Percentiles rank a stretch among this genome's conserved stretches.
Conservation (phyloP, 108 stramenopile genomes). For the Nitzschia putrida region DNA sequence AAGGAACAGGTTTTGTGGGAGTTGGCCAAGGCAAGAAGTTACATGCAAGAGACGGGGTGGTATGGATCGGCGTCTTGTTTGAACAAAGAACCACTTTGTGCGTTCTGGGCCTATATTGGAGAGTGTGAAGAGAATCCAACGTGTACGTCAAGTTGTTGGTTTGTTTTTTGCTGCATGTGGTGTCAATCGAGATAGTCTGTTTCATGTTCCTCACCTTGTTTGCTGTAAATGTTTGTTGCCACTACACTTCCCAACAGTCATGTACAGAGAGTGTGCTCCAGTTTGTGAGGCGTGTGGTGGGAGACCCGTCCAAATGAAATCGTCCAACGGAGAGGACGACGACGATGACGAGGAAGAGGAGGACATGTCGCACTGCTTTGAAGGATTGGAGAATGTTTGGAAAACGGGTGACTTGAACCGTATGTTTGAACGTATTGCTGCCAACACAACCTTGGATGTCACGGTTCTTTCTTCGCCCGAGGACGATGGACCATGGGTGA, state of each 20-base stretch:
- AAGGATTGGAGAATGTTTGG: constrained; percentile 34
- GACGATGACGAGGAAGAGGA: background rate
- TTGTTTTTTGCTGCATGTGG: constrained; percentile 25
- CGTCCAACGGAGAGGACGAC: background rate
- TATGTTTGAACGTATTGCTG: constrained; percentile 57
- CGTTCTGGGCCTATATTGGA: constrained; percentile 60
- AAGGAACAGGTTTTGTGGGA: constrained; percentile 4
- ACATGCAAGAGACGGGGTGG: constrained; percentile 36
- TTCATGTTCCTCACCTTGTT: background rate
- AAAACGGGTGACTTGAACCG: constrained; percentile 59
- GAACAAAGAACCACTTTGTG: constrained; percentile 59
- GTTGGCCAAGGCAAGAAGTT: constrained; percentile 30
- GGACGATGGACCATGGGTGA: constrained; percentile 62
- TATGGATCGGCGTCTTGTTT: constrained; percentile 33
- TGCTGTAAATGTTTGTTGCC: background rate
- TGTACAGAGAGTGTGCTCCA: constrained; percentile 64
- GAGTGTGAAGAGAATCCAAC: constrained; percentile 66
- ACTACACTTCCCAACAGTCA: constrained; percentile 12
- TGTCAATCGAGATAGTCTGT: background rate
- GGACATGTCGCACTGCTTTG: constrained; percentile 5
- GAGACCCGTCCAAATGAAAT: background rate
- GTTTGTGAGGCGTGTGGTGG: constrained; percentile 60
- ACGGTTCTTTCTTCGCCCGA: constrained; percentile 55
- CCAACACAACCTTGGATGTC: constrained; percentile 44
- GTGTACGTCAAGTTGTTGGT: constrained; percentile 41